A percentile compares a stretch with the other conserved stretches of the same genome.
Evolutionary conservation across 768 basidiomycete species (phyloP).

Genomic region (Termitomyces titanicus): DNA sequence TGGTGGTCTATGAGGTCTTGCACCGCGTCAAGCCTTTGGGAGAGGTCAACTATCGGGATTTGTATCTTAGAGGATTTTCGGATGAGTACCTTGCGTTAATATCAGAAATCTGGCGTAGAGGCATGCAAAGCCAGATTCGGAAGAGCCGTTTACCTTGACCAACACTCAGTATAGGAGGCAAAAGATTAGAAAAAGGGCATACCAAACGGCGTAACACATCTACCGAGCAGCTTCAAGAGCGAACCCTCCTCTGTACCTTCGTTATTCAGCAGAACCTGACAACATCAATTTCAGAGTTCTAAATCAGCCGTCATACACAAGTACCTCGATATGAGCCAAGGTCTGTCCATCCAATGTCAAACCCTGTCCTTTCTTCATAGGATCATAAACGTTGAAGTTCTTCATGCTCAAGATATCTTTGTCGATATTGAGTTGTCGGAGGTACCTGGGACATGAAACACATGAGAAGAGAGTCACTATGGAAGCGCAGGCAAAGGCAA

Average conservation of each 20-base stretch:
- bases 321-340: constrained; percentile 89
- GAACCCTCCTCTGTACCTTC: constrained; percentile 94
- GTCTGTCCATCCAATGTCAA: constrained; percentile 93
- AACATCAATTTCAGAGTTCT: neutral
- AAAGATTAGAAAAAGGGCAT: constrained; percentile 16
- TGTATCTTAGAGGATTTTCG: neutral
- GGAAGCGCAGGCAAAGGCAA: constrained; percentile 14
- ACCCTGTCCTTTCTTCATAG: constrained; percentile 85
- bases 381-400: constrained; percentile 97
- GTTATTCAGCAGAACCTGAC: constrained; percentile 80
- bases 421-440: constrained; percentile 92
- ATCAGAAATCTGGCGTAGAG: constrained; percentile 72
- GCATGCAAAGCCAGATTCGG: constrained; percentile 95
- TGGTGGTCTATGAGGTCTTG: constrained; percentile 83
- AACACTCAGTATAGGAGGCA: constrained; percentile 3
- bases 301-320: neutral
- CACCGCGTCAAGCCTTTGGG: constrained; percentile 85
- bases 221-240: constrained; percentile 72
- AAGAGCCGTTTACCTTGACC: constrained; percentile 85
- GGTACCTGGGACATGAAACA: constrained; percentile 49
- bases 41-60: neutral
- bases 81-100: constrained; percentile 81
- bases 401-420: constrained; percentile 93
- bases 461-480: constrained; percentile 18
- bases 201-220: constrained; percentile 93